Conservation (phyloP, 2,329 filamentous ascomycete species). For the Monilinia vaccinii-corymbosi region DNA sequence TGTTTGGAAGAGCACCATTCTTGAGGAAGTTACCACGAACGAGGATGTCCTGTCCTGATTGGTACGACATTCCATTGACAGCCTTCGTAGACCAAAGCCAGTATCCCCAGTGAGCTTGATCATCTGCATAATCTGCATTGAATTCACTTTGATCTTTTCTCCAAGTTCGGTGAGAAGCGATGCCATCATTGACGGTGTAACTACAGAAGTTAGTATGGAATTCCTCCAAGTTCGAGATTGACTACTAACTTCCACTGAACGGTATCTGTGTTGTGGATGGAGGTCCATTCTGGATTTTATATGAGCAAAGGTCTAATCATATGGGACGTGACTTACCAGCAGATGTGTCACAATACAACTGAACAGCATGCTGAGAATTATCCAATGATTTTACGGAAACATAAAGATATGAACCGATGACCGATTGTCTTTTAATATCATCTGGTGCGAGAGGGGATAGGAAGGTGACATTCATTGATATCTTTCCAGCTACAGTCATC, state of each 20-base stretch:
- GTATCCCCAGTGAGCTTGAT: conserved; percentile 67
- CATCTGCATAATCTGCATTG: conserved; percentile 25
- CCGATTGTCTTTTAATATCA: conserved; percentile 57
- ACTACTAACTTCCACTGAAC: conserved; percentile 56
- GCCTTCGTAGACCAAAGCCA: conserved; percentile 67
- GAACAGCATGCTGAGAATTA: conserved; percentile 51
- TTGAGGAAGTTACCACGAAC: conserved; percentile 59
- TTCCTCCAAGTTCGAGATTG: conserved; percentile 40
- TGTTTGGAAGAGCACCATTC: conserved; percentile 53
- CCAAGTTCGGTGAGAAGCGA: conserved; percentile 21
- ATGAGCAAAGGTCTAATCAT: neutral
- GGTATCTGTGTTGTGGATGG: conserved; percentile 46
- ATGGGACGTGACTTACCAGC: conserved; percentile 41
- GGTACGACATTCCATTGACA: conserved; percentile 47
- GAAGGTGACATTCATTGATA: conserved; percentile 61
- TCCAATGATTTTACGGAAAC: conserved; percentile 55
- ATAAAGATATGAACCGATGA: conserved; percentile 62
- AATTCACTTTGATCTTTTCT: conserved; percentile 24
- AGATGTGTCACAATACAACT: conserved; percentile 65
- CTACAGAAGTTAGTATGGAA: conserved; percentile 38
- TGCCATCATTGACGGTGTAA: conserved; percentile 19
- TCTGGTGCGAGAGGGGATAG: conserved; percentile 61
- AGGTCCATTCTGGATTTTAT: conserved; percentile 52
- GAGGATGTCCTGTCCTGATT: conserved; percentile 55
- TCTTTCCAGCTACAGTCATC: conserved; percentile 51